Percentiles rank a stretch among this genome's conserved stretches.
Evolutionary conservation across 306 rosid species (phyloP).

Genomic region (Acacia confusa): DNA sequence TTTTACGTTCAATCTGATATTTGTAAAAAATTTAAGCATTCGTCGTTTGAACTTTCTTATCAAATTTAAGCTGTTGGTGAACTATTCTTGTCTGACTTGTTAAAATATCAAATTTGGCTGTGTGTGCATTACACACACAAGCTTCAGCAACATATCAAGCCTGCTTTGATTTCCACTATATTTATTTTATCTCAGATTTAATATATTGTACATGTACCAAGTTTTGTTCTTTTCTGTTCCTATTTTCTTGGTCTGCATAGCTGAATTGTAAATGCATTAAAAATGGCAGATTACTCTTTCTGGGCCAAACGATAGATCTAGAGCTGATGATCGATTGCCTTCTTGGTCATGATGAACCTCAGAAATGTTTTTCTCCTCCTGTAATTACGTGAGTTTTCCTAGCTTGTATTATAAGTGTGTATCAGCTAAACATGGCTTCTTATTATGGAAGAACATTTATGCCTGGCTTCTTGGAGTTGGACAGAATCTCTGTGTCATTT

Average conservation of each 20-base stretch:
- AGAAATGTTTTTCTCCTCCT: slow-evolving; percentile 21
- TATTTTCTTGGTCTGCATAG: slow-evolving; percentile 14
- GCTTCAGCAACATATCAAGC: neutral
- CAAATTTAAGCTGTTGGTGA: neutral
- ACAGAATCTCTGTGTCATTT: slow-evolving; percentile 20
- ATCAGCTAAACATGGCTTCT: slow-evolving; percentile 41
- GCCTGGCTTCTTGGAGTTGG: slow-evolving; percentile 21
- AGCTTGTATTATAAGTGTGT: slow-evolving; percentile 52
- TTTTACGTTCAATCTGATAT: neutral
- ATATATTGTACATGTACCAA: neutral
- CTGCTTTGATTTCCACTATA: neutral
- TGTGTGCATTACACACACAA: neutral
- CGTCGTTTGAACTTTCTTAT: neutral
- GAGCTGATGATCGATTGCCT: slow-evolving; percentile 68
- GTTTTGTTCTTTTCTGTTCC: neutral
- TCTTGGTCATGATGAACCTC: slow-evolving; percentile 46
- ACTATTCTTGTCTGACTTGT: neutral
- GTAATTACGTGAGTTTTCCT: slow-evolving; percentile 54
- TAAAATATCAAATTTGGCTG: neutral
- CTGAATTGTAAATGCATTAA: slow-evolving; percentile 23
- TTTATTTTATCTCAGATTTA: neutral
- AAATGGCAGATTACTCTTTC: slow-evolving; percentile 73
- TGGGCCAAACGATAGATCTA: slow-evolving; percentile 73
- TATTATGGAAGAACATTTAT: slow-evolving; percentile 29
- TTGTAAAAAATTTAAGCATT: neutral